phyloP scores from a whole-genome alignment of 192 early-diverging fungal species.

The Backusella liffmaniae region DNA sequence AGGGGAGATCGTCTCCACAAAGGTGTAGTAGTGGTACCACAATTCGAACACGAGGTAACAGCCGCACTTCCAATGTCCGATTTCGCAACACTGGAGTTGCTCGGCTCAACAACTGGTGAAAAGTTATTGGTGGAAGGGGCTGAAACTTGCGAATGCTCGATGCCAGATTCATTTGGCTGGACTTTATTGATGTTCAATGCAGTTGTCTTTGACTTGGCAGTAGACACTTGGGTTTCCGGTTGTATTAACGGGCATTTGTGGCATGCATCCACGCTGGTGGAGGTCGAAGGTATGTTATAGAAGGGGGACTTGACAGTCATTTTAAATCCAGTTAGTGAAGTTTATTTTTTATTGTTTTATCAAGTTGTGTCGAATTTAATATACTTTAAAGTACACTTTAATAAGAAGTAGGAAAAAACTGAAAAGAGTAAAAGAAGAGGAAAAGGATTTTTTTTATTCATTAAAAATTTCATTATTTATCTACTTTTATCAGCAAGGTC shows the following conservation, averaged over 20 bases:
- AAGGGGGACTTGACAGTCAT: conserved; percentile 36
- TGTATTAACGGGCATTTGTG: conserved; percentile 35
- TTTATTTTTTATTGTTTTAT: background rate
- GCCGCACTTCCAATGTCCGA: conserved; percentile 38
- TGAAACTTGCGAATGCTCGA: conserved; percentile 22
- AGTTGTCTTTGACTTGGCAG: background rate
- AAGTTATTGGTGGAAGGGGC: conserved; percentile 32
- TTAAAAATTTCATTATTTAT: conserved; percentile 4
- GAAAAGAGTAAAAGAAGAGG: conserved; percentile 6
- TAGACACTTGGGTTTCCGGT: conserved; percentile 11
- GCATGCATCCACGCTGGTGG: conserved; percentile 38
- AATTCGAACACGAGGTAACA: conserved; percentile 62
- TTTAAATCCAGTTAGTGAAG: background rate
- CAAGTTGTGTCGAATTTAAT: background rate
- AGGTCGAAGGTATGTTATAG: conserved; percentile 39
- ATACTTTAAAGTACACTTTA: conserved; percentile 2
- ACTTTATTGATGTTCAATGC: conserved; percentile 11
- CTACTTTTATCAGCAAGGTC: conserved; percentile 8
- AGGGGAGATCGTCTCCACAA: conserved; percentile 72
- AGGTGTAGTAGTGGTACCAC: conserved; percentile 66
- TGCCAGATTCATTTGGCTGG: conserved; percentile 31
- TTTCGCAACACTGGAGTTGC: conserved; percentile 41
- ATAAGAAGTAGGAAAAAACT: conserved; percentile 2
- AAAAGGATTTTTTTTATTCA: conserved; percentile 1
- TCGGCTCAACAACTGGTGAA: conserved; percentile 28